A percentile compares a stretch with the other conserved stretches of the same genome.
Evolutionary conservation across 192 early-diverging fungal species (phyloP).

Genomic region (Coemansia sp.): DNA sequence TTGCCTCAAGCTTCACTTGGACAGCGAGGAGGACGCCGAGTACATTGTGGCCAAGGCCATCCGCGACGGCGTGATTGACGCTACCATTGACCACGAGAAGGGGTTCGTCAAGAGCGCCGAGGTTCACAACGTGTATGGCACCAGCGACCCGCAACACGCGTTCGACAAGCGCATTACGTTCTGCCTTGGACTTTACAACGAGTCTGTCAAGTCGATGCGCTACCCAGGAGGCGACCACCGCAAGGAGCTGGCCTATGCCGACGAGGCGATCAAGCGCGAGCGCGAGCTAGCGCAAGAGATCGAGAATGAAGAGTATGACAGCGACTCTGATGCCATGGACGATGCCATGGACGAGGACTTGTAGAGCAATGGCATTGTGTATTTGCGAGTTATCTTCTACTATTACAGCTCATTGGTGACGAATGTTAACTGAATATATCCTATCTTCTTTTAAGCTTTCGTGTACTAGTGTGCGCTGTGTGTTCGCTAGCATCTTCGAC

Average conservation of each 20-base stretch:
- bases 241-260: constrained; percentile 78
- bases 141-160: constrained; percentile 92
- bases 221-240: constrained; percentile 86
- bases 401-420: too few species aligned
- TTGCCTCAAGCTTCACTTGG: constrained; percentile 94
- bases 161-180: constrained; percentile 94
- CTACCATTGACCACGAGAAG: constrained; percentile 90
- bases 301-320: constrained; percentile 72
- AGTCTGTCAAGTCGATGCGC: constrained; percentile 96
- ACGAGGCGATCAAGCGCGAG: constrained; percentile 87
- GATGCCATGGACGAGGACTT: constrained; percentile 49
- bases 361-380: constrained; percentile 4
- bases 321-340: constrained; percentile 73
- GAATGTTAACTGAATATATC: background rate
- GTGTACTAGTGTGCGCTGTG: background rate
- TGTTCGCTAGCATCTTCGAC: constrained; percentile 15
- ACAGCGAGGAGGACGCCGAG: constrained; percentile 98
- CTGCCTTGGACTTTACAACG: constrained; percentile 96
- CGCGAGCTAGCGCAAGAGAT: constrained; percentile 91
- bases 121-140: constrained; percentile 93
- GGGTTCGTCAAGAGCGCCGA: constrained; percentile 94
- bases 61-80: constrained; percentile 98
- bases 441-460: constrained; percentile 1
- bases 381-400: background rate
- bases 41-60: constrained; percentile 99